Evolutionary conservation across 257 asterid genomes (phyloP).

Genomic region (Capsicum pubescens): DNA sequence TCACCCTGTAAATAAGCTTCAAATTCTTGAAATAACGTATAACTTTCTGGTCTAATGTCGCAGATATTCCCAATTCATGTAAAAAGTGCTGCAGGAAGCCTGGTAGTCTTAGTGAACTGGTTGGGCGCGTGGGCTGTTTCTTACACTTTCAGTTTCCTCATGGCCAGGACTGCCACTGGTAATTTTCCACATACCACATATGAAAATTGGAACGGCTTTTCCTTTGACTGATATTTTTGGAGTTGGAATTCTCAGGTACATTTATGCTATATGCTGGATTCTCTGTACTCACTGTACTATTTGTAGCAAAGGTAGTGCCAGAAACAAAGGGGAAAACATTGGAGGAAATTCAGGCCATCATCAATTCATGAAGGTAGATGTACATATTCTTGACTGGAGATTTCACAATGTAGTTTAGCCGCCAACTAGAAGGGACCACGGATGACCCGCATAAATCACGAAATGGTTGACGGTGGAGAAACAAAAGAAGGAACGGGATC

Average conservation of each 20-base stretch:
- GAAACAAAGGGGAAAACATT: constrained; percentile 89
- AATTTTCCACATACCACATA: background rate
- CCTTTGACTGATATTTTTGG: background rate
- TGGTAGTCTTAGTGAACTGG: constrained; percentile 85
- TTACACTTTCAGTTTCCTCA: constrained; percentile 78
- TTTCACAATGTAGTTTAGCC: background rate
- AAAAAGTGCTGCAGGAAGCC: constrained; percentile 80
- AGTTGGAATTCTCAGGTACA: constrained; percentile 50
- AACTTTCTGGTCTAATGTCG: background rate
- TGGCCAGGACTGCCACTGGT: constrained; percentile 79
- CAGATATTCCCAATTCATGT: constrained; percentile 85
- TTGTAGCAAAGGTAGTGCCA: constrained; percentile 74
- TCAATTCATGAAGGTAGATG: constrained; percentile 43
- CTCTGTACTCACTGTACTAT: constrained; percentile 53
- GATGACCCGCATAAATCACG: background rate
- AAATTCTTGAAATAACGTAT: background rate
- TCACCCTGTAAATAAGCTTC: too few species aligned
- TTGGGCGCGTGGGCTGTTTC: constrained; percentile 88
- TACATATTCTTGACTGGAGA: background rate
- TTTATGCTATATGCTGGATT: constrained; percentile 59
- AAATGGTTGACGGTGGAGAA: background rate
- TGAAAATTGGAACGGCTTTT: background rate
- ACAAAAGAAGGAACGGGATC: background rate
- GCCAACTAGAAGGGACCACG: background rate
- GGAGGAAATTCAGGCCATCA: constrained; percentile 77